Base-by-base conservation (phyloP, 495 filamentous ascomycete species). In the Cryomyces antarcticus region DNA sequence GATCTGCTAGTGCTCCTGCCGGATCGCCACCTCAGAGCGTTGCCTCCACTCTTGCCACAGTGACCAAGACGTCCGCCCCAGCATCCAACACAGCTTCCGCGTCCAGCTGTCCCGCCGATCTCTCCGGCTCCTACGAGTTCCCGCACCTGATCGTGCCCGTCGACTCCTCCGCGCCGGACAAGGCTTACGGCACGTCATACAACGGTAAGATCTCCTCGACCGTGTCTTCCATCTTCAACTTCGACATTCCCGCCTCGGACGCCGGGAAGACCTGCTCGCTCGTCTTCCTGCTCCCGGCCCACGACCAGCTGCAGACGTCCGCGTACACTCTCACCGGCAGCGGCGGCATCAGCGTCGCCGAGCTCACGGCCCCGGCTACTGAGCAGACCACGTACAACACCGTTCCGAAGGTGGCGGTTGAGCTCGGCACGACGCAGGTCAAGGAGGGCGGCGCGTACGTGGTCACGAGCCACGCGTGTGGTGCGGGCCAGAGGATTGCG, bases 141-240 rank as follows among this genome's bases (percentile, higher is more conserved):
- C 50, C 53, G 3, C 47, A 52, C 41, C 48, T 61, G 4, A 56
- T 61, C 45, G 40, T 61, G 17, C 52, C 52, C 10, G 41, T 59
- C 43, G 47, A 57, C 44, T 38, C 17, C 10, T 29, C 37, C 9
- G 41, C 50, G 9, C 54, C 55, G 6, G 37, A 52, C 39, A 48
- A 28, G 11, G 49, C 51, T 24, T 48, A 50, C 28, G 57, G 59
- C 37, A 54, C 48, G 31, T 33, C 28, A 2, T 59, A 49, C 48
- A 49, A 46, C 41, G 52, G 41, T 9, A 38, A 43, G 7, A 42
- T 58, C 31, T 44, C 37, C 27, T 38, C 51, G 5, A 48, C 35
- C n/a, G 37, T 42, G 37, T 49, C 45, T 39, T 50, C 54, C 10
- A 50, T 57, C 35, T 59, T 57, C 53, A 60, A 55, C 48, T 60